Evolutionary conservation across 2,329 filamentous ascomycete genomes (phyloP), one percentile per base, ranked within the genome.

Genomic region (Aspergillus aculeatus): DNA sequence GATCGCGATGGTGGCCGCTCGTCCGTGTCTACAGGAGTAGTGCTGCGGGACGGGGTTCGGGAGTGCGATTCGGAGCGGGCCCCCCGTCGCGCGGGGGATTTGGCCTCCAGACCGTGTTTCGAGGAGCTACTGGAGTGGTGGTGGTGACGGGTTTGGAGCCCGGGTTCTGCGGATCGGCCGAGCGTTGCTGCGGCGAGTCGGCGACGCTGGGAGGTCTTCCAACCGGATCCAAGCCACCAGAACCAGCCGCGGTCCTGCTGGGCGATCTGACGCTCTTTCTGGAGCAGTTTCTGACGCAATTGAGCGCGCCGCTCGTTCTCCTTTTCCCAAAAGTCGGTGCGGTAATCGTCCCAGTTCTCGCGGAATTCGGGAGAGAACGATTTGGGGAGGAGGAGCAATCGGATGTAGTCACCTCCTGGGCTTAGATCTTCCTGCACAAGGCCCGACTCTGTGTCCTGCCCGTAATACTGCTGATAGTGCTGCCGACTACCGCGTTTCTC

Each of bases 301-400:
- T 90, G 79, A 2, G 89, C 85, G 12, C 95, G 87, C 2, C 94
- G 88, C 74, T 96, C 92, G 71, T 99, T 99, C 75, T 99, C 95
- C 62, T 88, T 88, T 68, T 97, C 94, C 95, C 95, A 99, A 77
- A 97, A 99, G 62, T 97, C 93, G 35, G 89, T 88, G 56, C 95
- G 85, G 76, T 96, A 99, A 16, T 94, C 83, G 71, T 99, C 95
- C 95, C 95, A 99, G 65, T 96, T 96, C 74, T 98, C 93, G 21
- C 95, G 85, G 71, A 99, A 99, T 50, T 91, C 92, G 0, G 95
- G 89, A 5, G 91, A 96, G 71, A 99, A 99, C 0, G 93, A 92
- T 73, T 99, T 99, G 1, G 95, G 92, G 11, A 97, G 84, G 7
- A 99, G 82, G 19, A 98, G 81, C 1, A 99, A 83, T 75, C 96